Evolutionary conservation across 306 rosid genomes (phyloP).

Genomic region (Pueraria montana): DNA sequence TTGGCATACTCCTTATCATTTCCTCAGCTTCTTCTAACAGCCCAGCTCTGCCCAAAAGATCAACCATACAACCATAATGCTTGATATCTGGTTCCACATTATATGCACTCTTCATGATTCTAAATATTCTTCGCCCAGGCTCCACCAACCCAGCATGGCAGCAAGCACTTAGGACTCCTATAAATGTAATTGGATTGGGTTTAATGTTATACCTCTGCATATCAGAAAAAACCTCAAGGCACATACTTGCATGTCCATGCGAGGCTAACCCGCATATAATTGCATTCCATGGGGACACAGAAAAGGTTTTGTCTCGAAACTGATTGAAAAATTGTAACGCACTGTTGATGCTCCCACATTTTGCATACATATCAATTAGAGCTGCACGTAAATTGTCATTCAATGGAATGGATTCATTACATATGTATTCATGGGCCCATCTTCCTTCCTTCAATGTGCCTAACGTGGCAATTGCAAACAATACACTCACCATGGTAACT

Average conservation of each 20-base stretch:
- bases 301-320: conserved; percentile 56
- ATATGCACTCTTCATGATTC: conserved; percentile 74
- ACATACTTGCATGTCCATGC: conserved; percentile 77
- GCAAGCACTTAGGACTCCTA: conserved; percentile 89
- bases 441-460: conserved; percentile 79
- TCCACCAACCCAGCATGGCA: conserved; percentile 89
- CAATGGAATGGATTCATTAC: conserved; percentile 65
- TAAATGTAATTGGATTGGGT: conserved; percentile 82
- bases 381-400: conserved; percentile 86
- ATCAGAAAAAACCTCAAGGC: conserved; percentile 76
- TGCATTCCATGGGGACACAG: conserved; percentile 94
- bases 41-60: conserved; percentile 95
- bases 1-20: conserved; percentile 75
- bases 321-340: conserved; percentile 75
- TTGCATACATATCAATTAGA: conserved; percentile 88
- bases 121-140: conserved; percentile 73
- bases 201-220: conserved; percentile 65
- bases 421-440: conserved; percentile 75
- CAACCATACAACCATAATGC: conserved; percentile 96
- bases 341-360: conserved; percentile 81
- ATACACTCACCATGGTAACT: conserved; percentile 90
- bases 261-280: conserved; percentile 87
- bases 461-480: conserved; percentile 83
- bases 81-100: conserved; percentile 81
- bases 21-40: conserved; percentile 82